phyloP scores from a whole-genome alignment of 371 early-diverging fungal species.

The Lichtheimia corymbifera region DNA sequence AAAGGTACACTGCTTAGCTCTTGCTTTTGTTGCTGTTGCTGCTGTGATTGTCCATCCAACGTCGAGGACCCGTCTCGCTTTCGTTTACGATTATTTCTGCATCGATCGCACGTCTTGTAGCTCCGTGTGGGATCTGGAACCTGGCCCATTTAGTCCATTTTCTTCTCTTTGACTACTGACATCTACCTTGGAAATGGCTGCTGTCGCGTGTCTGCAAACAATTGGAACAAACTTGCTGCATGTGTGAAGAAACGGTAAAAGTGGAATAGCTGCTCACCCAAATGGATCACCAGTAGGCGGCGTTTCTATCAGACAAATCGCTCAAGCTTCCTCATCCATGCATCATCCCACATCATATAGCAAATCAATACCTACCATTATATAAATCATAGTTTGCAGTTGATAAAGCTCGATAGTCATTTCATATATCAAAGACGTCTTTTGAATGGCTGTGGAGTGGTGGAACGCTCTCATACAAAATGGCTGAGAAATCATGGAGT shows the following conservation, averaged over 20 bases:
- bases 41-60: background rate
- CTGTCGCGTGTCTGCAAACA: conserved; percentile 11
- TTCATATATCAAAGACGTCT: too few relatives aligned
- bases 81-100: conserved; percentile 8
- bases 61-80: background rate
- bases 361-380: too few relatives aligned
- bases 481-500: too few relatives aligned
- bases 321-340: too few relatives aligned
- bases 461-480: too few relatives aligned
- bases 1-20: background rate
- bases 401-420: too few relatives aligned
- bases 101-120: conserved; percentile 11
- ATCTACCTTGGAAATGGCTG: conserved; percentile 6
- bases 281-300: too few relatives aligned
- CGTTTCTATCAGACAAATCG: too few relatives aligned
- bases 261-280: too few relatives aligned
- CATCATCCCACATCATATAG: too few relatives aligned
- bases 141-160: background rate
- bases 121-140: conserved; percentile 8
- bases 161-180: background rate
- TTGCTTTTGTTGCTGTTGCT: background rate
- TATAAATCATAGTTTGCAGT: too few relatives aligned
- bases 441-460: too few relatives aligned
- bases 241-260: background rate
- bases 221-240: conserved; percentile 12